Evolutionary conservation across 2,329 filamentous ascomycete species (phyloP), one percentile per base, ranked within the genome.

Genomic region (Fusarium dlaminii): DNA sequence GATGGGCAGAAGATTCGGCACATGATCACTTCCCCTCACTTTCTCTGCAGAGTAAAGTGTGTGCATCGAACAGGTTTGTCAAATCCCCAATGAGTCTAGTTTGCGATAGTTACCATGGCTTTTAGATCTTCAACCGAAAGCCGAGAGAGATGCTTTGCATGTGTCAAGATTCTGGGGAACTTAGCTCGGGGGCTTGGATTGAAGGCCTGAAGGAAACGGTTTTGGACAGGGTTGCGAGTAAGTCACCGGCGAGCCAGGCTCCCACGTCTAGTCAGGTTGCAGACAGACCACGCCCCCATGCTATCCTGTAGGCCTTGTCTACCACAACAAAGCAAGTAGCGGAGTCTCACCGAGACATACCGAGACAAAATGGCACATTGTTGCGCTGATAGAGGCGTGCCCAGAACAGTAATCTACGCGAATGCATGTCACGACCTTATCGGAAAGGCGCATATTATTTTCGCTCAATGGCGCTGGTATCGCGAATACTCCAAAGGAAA

Each of bases 1-100:
- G 69, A 69, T 64, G 68, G 12, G 29, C 56, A 34, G 40, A 71
- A 37, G 20, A 24, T 20, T 27, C 12, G 27, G 22, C 69, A 34
- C 46, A 65, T 72, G 69, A 65, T 20, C 69, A 64, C 22, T 61
- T 34, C 34, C 64, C 64, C 58, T 68, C 69, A 69, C 18, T 43
- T 49, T 12, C 42, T 39, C 8, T 34, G 39, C 29, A n/a, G 7
- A 20, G 15, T 67, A 40, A 67, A 67, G 66, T 63, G 66, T 68
- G 29, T 69, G 42, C 27, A 45, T 49, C 15, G 10, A 24, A 20
- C 30, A 24, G 34, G 36, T 27, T 52, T 46, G 22, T 29, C 30
- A 48, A 46, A 24, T 36, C 27, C 63, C 37, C 29, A 54, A 58
- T 18, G n/a, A 70, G 67, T 34, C 56, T 70, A 70, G 67, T 39